Evolutionary conservation across 176 grass and related monocot species (phyloP).

Genomic region (Echinochloa phyllopogon): DNA sequence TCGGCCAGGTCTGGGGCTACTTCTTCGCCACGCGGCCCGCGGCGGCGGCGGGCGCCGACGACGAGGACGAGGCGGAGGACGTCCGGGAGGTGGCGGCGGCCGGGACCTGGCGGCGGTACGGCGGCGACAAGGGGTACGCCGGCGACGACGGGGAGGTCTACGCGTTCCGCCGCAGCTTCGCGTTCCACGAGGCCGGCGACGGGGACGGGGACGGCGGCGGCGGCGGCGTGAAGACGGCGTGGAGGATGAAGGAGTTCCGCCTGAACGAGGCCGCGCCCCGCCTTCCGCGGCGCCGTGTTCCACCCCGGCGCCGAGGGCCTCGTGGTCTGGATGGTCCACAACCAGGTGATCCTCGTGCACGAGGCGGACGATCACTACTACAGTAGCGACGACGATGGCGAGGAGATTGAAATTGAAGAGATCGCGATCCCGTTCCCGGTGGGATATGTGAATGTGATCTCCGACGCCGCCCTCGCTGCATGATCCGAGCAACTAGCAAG

Average conservation of each 20-base stretch:
- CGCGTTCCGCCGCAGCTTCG: conserved; percentile 13
- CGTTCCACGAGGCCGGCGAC: neutral
- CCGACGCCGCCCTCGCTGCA: neutral
- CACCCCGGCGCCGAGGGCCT: neutral
- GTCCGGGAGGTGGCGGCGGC: too few species aligned
- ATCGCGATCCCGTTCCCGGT: neutral
- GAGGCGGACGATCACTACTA: neutral
- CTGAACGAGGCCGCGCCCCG: conserved; percentile 17
- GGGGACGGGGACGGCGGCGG: too few species aligned
- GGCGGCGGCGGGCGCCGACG: neutral
- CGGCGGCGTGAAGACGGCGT: conserved; percentile 2
- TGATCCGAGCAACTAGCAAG: neutral
- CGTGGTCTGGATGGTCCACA: conserved; percentile 29
- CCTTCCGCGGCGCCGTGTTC: conserved; percentile 29
- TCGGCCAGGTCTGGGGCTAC: too few species aligned
- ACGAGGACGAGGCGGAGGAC: too few species aligned
- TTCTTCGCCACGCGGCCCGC: neutral
- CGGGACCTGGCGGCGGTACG: neutral
- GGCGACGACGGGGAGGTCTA: neutral
- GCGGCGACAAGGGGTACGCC: conserved; percentile 7
- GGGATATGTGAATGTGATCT: neutral
- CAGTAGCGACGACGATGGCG: neutral
- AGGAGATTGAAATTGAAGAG: neutral
- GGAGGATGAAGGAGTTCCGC: conserved; percentile 34
- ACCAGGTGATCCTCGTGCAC: neutral